Conservation (phyloP, 176 grass and related monocot species). For the Lolium multiflorum region DNA sequence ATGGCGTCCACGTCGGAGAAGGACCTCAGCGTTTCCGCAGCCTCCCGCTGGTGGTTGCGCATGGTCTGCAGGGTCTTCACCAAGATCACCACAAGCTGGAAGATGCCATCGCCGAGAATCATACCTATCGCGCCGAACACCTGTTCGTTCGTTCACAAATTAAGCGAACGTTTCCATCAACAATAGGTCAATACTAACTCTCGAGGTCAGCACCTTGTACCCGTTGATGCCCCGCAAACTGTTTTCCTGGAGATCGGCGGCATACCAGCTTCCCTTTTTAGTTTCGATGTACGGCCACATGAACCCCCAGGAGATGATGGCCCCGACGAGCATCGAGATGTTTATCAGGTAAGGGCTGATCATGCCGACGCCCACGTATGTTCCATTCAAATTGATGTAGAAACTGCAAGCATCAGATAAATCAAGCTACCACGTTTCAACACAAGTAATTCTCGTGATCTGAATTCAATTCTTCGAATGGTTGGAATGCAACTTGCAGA, state of each 20-base stretch:
- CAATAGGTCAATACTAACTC: background rate
- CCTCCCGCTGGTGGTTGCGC: conserved; percentile 40
- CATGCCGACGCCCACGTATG: conserved; percentile 77
- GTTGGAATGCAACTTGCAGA: background rate
- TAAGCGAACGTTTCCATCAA: background rate
- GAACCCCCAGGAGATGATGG: conserved; percentile 78
- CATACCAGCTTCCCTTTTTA: conserved; percentile 67
- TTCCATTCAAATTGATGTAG: conserved; percentile 65
- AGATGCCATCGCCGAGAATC: conserved; percentile 75
- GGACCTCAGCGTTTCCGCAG: conserved; percentile 42
- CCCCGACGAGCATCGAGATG: conserved; percentile 66
- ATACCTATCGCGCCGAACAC: conserved; percentile 66
- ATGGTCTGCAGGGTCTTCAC: conserved; percentile 58
- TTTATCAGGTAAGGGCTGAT: conserved; percentile 84
- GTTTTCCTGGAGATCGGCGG: conserved; percentile 53
- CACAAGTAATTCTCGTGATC: background rate
- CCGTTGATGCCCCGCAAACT: conserved; percentile 69
- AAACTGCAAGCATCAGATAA: conserved; percentile 53
- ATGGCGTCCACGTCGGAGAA: conserved; percentile 49
- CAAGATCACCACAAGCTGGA: conserved; percentile 66
- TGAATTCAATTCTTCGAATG: conserved; percentile 9
- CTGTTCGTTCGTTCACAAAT: conserved; percentile 18
- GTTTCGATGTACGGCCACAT: conserved; percentile 68
- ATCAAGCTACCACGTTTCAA: background rate
- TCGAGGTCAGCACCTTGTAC: conserved; percentile 63